Conservation (phyloP, 2,329 filamentous ascomycete genomes). For the Ceratocystis diversiconidia region DNA sequence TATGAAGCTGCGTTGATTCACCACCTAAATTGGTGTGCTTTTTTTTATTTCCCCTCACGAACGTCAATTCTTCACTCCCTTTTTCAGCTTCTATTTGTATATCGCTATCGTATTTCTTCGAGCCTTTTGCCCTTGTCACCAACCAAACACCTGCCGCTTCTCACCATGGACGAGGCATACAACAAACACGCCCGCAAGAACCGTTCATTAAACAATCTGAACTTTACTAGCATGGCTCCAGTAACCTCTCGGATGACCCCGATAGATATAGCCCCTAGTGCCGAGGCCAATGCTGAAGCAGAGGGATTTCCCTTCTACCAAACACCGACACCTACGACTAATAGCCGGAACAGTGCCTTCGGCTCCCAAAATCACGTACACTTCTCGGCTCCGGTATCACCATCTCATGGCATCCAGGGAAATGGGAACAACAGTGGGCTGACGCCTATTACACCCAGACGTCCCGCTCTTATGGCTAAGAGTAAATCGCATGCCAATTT, state of each 20-base stretch:
- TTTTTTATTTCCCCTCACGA: not conserved
- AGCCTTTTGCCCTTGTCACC: not conserved
- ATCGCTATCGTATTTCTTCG: not conserved
- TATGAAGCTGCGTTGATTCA: not conserved
- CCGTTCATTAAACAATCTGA: conserved; percentile 43
- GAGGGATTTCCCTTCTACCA: conserved; percentile 11
- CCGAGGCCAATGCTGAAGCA: not conserved
- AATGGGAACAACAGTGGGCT: conserved; percentile 29
- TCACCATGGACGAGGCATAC: conserved; percentile 44
- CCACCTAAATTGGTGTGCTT: not conserved
- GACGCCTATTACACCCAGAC: conserved; percentile 18
- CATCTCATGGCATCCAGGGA: conserved; percentile 21
- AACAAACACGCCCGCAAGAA: conserved; percentile 47
- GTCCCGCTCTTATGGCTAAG: conserved; percentile 33
- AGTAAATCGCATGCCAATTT: conserved; percentile 41
- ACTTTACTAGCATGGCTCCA: conserved; percentile 46
- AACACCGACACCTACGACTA: not conserved
- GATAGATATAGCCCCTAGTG: conserved; percentile 27
- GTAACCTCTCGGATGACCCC: conserved; percentile 48
- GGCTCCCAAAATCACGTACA: conserved; percentile 27
- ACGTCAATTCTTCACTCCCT: not conserved
- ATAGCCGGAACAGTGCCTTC: conserved; percentile 29
- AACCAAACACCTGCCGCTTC: not conserved
- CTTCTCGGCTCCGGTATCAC: conserved; percentile 40
- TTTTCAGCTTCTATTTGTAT: not conserved